Evolutionary conservation across 192 early-diverging fungal species (phyloP).

Genomic region (Helicostylum pulchrum): DNA sequence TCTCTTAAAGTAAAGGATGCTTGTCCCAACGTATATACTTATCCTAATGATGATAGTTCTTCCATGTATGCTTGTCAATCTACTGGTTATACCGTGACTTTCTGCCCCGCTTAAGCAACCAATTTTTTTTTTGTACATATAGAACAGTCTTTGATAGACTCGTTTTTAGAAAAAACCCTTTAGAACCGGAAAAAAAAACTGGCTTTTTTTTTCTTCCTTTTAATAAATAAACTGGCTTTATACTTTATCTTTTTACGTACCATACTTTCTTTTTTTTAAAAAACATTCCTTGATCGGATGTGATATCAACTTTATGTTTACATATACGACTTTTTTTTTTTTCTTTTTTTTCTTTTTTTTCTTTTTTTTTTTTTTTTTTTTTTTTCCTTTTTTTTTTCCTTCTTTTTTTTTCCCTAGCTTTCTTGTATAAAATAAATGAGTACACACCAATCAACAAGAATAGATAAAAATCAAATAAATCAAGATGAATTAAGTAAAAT

Average conservation of each 20-base stretch:
- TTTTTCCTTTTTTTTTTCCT: no score
- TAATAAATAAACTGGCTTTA: not conserved
- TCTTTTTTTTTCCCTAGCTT: no score
- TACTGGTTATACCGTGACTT: slow-evolving; percentile 24
- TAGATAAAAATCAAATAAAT: no score
- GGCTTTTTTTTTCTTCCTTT: not conserved
- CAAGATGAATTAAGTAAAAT: no score
- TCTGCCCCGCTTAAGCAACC: not conserved
- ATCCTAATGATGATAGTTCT: slow-evolving; percentile 27
- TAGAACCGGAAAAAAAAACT: not conserved
- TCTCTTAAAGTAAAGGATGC: slow-evolving; percentile 8
- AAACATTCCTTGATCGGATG: not conserved
- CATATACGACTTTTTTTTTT: not conserved
- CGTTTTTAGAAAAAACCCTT: not conserved
- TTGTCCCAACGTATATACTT: slow-evolving; percentile 21
- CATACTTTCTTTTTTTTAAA: not conserved
- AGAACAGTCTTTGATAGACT: no score
- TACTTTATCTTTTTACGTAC: not conserved
- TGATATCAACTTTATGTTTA: not conserved
- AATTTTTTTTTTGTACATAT: no score
- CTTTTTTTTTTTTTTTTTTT: no score
- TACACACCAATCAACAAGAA: no score
- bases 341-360: no score
- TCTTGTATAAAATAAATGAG: no score
- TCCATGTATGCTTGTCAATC: slow-evolving; percentile 21